Evolutionary conservation across 306 rosid genomes (phyloP).

Genomic region (Datisca glomerata): DNA sequence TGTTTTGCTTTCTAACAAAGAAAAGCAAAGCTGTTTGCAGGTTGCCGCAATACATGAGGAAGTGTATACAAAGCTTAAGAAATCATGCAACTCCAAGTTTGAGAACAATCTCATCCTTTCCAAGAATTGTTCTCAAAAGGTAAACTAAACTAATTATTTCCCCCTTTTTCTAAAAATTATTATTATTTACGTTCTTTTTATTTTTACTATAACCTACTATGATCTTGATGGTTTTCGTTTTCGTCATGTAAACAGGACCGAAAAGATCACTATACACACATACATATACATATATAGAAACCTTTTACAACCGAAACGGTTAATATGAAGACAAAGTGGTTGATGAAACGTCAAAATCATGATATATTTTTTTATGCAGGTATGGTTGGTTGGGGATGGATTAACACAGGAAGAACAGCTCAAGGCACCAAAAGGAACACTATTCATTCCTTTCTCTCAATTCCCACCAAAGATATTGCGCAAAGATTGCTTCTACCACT

Average conservation of each 20-base stretch:
- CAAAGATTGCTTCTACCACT: conserved; percentile 51
- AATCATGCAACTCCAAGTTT: conserved; percentile 15
- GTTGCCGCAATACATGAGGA: conserved; percentile 22
- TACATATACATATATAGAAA: too few species aligned
- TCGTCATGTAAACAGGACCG: too few species aligned
- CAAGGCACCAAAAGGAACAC: conserved; percentile 58
- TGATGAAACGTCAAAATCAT: too few species aligned
- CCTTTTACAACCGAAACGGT: too few species aligned
- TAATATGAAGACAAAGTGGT: too few species aligned
- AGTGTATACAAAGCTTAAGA: conserved; percentile 31
- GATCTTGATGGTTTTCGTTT: too few species aligned
- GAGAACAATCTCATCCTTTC: conserved; percentile 27
- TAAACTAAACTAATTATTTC: neutral
- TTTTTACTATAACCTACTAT: too few species aligned
- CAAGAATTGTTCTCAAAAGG: conserved; percentile 27
- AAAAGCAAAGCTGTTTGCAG: conserved; percentile 11
- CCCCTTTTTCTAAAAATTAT: too few species aligned
- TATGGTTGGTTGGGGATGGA: conserved; percentile 69
- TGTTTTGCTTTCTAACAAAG: neutral
- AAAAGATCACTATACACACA: too few species aligned
- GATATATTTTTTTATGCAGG: conserved; percentile 30
- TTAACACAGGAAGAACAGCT: conserved; percentile 34
- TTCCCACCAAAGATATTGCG: conserved; percentile 56
- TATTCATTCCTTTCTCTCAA: conserved; percentile 61
- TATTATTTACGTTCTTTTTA: too few species aligned